A percentile compares a stretch with the other conserved stretches of the same genome.
These are phyloP conservation scores for Erigeron canadensis DNA, from an alignment of 129 eudicot species.

Conservation along the genomic window DNA sequence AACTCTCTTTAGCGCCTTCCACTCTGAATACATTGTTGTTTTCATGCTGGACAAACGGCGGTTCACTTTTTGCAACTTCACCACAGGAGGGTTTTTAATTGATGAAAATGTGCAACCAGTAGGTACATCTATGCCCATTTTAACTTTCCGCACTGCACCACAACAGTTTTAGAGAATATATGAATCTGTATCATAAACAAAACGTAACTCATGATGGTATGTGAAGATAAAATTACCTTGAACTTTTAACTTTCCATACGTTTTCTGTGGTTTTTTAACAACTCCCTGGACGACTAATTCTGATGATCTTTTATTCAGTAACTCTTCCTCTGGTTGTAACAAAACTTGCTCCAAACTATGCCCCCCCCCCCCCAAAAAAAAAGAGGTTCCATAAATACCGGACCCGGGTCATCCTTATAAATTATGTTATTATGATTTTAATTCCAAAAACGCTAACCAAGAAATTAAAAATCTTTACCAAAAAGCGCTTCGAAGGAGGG, in stretches of 20 bases:
- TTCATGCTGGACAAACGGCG: conserved; percentile 45
- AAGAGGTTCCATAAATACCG: not conserved
- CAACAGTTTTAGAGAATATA: conserved; percentile 3
- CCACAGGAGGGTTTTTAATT: conserved; percentile 45
- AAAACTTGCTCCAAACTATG: conserved; percentile 55
- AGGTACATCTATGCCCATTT: conserved; percentile 65
- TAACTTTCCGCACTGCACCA: conserved; percentile 71
- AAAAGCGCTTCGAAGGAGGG: conserved; percentile 57
- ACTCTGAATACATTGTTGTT: conserved; percentile 53
- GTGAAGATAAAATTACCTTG: conserved; percentile 51
- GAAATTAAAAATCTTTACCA: conserved; percentile 37
- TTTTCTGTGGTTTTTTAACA: conserved; percentile 56
- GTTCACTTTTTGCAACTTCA: conserved; percentile 49
- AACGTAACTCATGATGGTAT: conserved; percentile 11
- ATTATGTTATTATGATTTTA: not conserved
- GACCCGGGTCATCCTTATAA: conserved; percentile 12
- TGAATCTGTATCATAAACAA: not conserved
- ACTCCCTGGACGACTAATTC: conserved; percentile 60
- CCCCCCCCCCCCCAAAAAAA: no score
- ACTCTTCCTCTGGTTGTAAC: conserved; percentile 79
- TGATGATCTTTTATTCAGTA: conserved; percentile 48
- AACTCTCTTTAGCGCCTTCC: conserved; percentile 52
- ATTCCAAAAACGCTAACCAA: not conserved
- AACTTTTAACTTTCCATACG: conserved; percentile 69
- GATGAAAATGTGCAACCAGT: conserved; percentile 62